Evolutionary conservation across 257 asterid species (phyloP).

Genomic region (Sherardia arvensis): DNA sequence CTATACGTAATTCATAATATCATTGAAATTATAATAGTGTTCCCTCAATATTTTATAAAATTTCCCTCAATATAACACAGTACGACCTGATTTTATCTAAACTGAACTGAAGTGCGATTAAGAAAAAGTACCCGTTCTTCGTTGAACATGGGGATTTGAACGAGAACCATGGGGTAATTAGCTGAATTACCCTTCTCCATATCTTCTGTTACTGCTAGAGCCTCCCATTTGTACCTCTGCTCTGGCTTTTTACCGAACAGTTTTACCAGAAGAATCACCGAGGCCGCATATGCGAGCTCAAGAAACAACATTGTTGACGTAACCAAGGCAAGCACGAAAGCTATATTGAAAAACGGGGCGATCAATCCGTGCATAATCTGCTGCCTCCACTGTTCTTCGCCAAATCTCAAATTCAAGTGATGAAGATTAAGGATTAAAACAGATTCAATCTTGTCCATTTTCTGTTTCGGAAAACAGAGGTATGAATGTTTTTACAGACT

Average conservation of each 20-base stretch:
- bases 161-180: neutral
- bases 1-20: no score
- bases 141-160: neutral
- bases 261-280: neutral
- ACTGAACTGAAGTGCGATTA: no score
- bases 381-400: neutral
- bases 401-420: no score
- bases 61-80: no score
- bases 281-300: neutral
- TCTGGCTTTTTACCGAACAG: neutral
- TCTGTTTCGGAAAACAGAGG: neutral
- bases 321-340: neutral
- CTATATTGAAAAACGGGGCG: neutral
- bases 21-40: no score
- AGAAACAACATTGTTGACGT: neutral
- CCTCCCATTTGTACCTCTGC: neutral
- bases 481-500: no score
- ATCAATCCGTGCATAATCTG: neutral
- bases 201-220: neutral
- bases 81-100: no score
- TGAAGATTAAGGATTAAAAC: no score
- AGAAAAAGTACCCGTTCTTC: neutral
- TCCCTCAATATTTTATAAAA: no score
- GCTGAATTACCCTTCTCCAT: neutral
- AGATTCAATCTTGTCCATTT: neutral